phyloP scores from a whole-genome alignment of 768 basidiomycete genomes.

The Hebeloma cylindrosporum region DNA sequence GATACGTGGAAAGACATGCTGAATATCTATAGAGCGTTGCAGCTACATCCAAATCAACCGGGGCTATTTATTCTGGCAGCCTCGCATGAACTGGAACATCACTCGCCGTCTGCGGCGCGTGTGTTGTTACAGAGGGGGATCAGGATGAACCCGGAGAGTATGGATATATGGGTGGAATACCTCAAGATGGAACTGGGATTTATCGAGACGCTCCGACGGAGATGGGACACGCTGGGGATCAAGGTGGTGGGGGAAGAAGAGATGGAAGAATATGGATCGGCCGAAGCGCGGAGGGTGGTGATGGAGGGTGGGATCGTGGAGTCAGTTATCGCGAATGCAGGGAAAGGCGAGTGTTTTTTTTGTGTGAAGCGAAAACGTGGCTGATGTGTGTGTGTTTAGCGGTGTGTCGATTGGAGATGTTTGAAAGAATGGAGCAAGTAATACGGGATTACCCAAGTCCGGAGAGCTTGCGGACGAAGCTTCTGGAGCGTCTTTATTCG shows the following conservation, averaged over 20 bases:
- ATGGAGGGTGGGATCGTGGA: slow-evolving; percentile 80
- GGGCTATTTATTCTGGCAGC: slow-evolving; percentile 84
- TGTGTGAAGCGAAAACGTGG: slow-evolving; percentile 14
- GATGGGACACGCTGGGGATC: slow-evolving; percentile 83
- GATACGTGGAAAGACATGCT: slow-evolving; percentile 1
- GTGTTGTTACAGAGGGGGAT: slow-evolving; percentile 84
- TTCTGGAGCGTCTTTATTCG: slow-evolving; percentile 42
- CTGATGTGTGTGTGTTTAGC: slow-evolving; percentile 31
- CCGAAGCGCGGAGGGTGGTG: slow-evolving; percentile 61
- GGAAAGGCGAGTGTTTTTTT: slow-evolving; percentile 51
- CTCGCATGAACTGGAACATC: slow-evolving; percentile 72
- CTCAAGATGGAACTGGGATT: slow-evolving; percentile 89
- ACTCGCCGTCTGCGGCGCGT: slow-evolving; percentile 76
- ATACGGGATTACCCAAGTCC: slow-evolving; percentile 39
- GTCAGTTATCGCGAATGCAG: slow-evolving; percentile 73
- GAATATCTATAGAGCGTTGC: slow-evolving; percentile 61
- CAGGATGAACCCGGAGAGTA: slow-evolving; percentile 68
- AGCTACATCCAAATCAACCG: slow-evolving; percentile 79
- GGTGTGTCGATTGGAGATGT: slow-evolving; percentile 42
- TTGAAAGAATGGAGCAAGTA: slow-evolving; percentile 37
- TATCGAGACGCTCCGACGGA: slow-evolving; percentile 71
- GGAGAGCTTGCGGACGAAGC: slow-evolving; percentile 31
- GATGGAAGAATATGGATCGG: slow-evolving; percentile 30
- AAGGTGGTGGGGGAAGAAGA: slow-evolving; percentile 20
- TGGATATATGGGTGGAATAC: slow-evolving; percentile 87